Base-by-base conservation (phyloP, 2,329 filamentous ascomycete species). In the Fusarium sp. region DNA sequence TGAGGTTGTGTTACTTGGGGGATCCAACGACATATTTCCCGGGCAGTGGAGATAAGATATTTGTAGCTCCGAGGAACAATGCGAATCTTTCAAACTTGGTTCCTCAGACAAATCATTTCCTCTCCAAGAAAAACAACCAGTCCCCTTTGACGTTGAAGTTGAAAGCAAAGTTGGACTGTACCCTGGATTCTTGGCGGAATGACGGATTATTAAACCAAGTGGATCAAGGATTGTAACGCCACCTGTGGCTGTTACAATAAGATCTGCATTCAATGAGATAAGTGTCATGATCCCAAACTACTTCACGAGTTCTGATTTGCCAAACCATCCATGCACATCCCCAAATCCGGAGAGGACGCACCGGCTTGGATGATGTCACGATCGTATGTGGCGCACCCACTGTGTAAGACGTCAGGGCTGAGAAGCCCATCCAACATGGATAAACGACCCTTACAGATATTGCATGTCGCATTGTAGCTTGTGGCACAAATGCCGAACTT, bases 301-400 rank as follows among this genome's bases (percentile, higher is more conserved):
- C n/a, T 57, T 42, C 26, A 48, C 26, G 68, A 30, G 30, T 41
- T 39, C 48, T 73, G 70, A 73, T 74, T 73, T 56, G 71, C 50
- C 48, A 55, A 54, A 26, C 36, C 4, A 38, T 17, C 45, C 52
- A 60, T 61, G 41, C 44, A 51, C 66, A 34, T 60, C 45, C 38
- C 22, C 60, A 39, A 48, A 32, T 9, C 64, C 75, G 76, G 76
- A 77, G 74, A 59, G 63, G 62, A 61, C 32, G 13, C 62, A 34
- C 76, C 74, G 68, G 66, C 36, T 24, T 41, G 38, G 36, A 78
- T 78, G 76, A 78, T 77, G 70, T 77, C 76, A 78, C 32, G 15
- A 30, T 44, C 14, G 28, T 30, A 15, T 77, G 72, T 73, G 74
- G 75, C 75, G 72, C 48, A 32, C 60, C 24, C 28, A 76, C 72